Base-by-base conservation (phyloP, 225 moss, liverwort and hornwort genomes). In the Pleurozium schreberi region DNA sequence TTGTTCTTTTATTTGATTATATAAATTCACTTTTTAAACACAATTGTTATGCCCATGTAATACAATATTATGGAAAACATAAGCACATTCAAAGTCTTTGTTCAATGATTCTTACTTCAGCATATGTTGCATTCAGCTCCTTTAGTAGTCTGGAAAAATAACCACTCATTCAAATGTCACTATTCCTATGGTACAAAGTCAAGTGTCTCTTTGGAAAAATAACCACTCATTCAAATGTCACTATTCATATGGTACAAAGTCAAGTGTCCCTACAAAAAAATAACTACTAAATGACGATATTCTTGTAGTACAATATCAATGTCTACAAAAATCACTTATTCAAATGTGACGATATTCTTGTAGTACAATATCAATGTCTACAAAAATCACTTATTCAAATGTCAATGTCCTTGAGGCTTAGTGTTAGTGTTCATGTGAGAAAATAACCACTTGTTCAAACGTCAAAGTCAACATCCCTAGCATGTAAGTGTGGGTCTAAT, bases 71-170 rank as follows among this genome's bases (percentile, higher is more conserved):
- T 79, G 17, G 38, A 83, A 58, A 87, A 89, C 3, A 81, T 27
- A 65, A 82, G 64, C 8, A 59, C 13, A 85, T 82, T 64, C 3
- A 50, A 19, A 89, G 18, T 25, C 40, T 86, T 65, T 60, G 62
- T 61, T 79, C 25, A 76, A 12, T 71, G 57, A 90, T 49, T 87
- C 85, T 91, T 84, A 99, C 97, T 89, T 99, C 89, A 83, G 83
- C 57, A 11, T 94, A 93, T 64, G 96, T 92, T 36, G 82, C 88
- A 30, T 91, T 92, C 62, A 97, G 65, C 83, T 96, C 95, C 87
- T 96, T 95, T 80, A 92, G 25, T 77, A 96, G 88, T 82, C 78
- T 95, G n/a, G 0, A 30, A 73, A 45, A 2, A 0, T 0, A 73
- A 45, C 1, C 9, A 28, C 6, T 45, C 14, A 45, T 28, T 73